phyloP scores from a whole-genome alignment of 768 basidiomycete genomes.

The Hebeloma cylindrosporum region DNA sequence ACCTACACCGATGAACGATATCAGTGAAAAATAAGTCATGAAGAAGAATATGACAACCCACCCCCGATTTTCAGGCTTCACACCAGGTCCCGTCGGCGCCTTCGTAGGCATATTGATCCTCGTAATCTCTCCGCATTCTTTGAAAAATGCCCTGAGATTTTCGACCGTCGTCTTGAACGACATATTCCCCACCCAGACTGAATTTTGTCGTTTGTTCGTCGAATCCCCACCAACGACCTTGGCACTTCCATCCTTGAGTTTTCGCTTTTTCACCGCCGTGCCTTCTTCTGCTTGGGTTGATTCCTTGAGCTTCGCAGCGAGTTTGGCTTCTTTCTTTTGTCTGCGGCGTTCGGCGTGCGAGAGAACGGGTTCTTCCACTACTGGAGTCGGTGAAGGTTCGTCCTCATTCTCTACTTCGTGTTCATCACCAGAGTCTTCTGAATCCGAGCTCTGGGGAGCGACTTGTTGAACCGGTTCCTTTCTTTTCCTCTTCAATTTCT shows the following conservation, averaged over 20 bases:
- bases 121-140: slow-evolving; percentile 70
- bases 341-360: slow-evolving; percentile 76
- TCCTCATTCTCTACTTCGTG: slow-evolving; percentile 9
- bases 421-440: slow-evolving; percentile 13
- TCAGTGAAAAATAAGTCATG: slow-evolving; percentile 3
- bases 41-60: slow-evolving; percentile 37
- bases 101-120: slow-evolving; percentile 87
- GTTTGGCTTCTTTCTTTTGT: slow-evolving; percentile 50
- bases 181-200: slow-evolving; percentile 95
- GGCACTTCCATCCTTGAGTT: slow-evolving; percentile 40
- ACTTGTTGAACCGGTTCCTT: slow-evolving; percentile 3
- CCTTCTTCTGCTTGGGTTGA: slow-evolving; percentile 22
- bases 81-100: slow-evolving; percentile 43
- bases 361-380: slow-evolving; percentile 50
- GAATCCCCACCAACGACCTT: slow-evolving; percentile 23
- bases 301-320: slow-evolving; percentile 29
- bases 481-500: slow-evolving; percentile 33
- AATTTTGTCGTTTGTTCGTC: slow-evolving; percentile 67
- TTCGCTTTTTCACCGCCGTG: slow-evolving; percentile 44
- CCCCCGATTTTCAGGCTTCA: slow-evolving; percentile 76
- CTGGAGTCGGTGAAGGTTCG: slow-evolving; percentile 4
- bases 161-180: slow-evolving; percentile 84
- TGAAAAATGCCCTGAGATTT: slow-evolving; percentile 69
- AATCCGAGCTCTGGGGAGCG: slow-evolving; percentile 13
- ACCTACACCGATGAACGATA: slow-evolving; percentile 51